Conservation (phyloP, 495 filamentous ascomycete species). For the Aspergillus wentii region DNA sequence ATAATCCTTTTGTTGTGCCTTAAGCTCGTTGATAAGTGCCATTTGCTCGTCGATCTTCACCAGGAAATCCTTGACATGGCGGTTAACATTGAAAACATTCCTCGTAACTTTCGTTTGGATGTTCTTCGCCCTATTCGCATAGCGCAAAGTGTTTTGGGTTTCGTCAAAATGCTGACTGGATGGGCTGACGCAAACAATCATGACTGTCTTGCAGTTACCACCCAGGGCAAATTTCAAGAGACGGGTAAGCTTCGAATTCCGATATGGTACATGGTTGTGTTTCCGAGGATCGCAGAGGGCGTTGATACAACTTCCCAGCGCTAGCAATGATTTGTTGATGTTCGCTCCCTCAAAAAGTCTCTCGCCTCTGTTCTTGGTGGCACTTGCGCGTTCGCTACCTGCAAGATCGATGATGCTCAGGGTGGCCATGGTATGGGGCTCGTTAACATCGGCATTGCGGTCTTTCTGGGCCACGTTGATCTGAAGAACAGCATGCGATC, state of each 20-base stretch:
- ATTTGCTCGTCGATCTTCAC: slow-evolving; percentile 98
- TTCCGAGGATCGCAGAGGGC: slow-evolving; percentile 93
- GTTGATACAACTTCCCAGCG: slow-evolving; percentile 97
- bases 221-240: slow-evolving; percentile 95
- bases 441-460: slow-evolving; percentile 85
- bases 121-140: slow-evolving; percentile 97
- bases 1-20: slow-evolving; percentile 85
- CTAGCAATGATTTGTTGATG: slow-evolving; percentile 97
- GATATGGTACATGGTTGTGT: slow-evolving; percentile 91
- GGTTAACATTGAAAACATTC: slow-evolving; percentile 98
- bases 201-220: slow-evolving; percentile 97
- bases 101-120: slow-evolving; percentile 98
- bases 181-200: slow-evolving; percentile 98
- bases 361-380: slow-evolving; percentile 94
- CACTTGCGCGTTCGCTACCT: slow-evolving; percentile 92
- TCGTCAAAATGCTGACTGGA: slow-evolving; percentile 98
- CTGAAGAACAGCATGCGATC: slow-evolving; percentile 97
- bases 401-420: slow-evolving; percentile 97
- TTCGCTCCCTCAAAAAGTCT: slow-evolving; percentile 91
- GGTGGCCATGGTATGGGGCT: slow-evolving; percentile 96
- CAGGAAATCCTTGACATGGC: slow-evolving; percentile 96
- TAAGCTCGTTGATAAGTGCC: slow-evolving; percentile 87
- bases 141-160: slow-evolving; percentile 96
- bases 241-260: slow-evolving; percentile 95
- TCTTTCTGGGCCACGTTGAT: slow-evolving; percentile 95